Conservation (phyloP, 371 early-diverging fungal genomes). For the Mortierella polycephala region DNA sequence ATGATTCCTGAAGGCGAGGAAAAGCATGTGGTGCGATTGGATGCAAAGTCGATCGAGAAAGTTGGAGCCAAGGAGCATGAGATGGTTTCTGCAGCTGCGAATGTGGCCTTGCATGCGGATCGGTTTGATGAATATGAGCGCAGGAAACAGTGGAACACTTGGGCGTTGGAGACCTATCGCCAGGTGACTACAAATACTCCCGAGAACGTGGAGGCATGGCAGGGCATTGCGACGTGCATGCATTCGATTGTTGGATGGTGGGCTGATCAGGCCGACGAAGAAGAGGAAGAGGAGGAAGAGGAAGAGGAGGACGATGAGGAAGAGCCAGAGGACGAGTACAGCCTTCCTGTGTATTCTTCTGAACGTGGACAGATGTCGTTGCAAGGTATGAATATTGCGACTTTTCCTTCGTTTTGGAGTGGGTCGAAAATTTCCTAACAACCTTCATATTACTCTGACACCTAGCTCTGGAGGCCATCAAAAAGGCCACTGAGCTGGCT, state of each 20-base stretch:
- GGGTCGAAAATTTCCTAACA: background rate
- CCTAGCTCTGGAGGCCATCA: conserved; percentile 44
- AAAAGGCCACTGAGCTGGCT: conserved; percentile 43
- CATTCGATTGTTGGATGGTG: conserved; percentile 56
- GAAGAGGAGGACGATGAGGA: conserved; percentile 33
- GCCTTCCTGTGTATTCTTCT: conserved; percentile 37
- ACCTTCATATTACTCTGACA: background rate
- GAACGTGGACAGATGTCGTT: conserved; percentile 44
- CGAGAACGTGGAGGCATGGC: conserved; percentile 43
- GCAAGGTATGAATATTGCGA: conserved; percentile 14
- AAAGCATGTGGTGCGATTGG: conserved; percentile 39
- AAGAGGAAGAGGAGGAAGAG: conserved; percentile 34
- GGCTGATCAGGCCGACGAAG: conserved; percentile 46
- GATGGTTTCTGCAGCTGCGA: conserved; percentile 47
- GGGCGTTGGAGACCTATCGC: conserved; percentile 43
- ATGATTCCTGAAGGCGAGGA: conserved; percentile 39
- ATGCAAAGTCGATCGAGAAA: conserved; percentile 44
- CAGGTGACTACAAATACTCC: conserved; percentile 37
- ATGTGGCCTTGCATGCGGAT: conserved; percentile 48
- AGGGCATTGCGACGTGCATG: conserved; percentile 48
- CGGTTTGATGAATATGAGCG: conserved; percentile 48
- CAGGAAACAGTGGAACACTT: conserved; percentile 43
- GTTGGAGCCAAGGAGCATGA: conserved; percentile 44
- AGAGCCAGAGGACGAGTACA: conserved; percentile 42
- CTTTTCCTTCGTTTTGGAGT: background rate